Percentiles rank a stretch among this genome's conserved stretches.
Evolutionary conservation across 305 asterid genomes (phyloP).

Genomic region (Caryopteris hybrid): DNA sequence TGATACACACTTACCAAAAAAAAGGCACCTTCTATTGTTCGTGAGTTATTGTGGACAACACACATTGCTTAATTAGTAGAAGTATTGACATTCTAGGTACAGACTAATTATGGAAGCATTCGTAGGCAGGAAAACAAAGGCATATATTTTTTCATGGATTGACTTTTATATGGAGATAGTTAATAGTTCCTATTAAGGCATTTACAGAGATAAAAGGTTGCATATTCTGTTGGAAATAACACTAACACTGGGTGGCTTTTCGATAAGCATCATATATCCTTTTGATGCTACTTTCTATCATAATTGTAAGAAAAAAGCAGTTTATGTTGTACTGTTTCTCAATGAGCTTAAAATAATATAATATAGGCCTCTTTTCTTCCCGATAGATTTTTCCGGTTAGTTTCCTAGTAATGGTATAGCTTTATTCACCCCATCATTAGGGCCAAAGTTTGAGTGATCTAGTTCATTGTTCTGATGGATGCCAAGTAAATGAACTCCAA

Average conservation of each 20-base stretch:
- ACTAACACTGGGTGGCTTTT: not conserved
- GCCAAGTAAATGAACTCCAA: not conserved
- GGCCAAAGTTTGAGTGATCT: not conserved
- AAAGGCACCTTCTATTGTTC: too few species aligned
- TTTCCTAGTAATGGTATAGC: not conserved
- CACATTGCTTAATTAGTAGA: too few species aligned
- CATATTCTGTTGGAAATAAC: not conserved
- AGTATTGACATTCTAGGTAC: too few species aligned
- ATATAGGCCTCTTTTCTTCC: not conserved
- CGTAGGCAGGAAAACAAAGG: too few species aligned
- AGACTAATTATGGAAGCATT: too few species aligned
- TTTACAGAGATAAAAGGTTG: not conserved
- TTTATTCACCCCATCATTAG: not conserved
- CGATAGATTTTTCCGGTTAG: not conserved
- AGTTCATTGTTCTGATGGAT: not conserved
- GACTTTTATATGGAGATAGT: too few species aligned
- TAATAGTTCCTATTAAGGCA: not conserved
- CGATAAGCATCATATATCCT: not conserved
- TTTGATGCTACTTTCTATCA: constrained; percentile 2
- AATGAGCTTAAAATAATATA: too few species aligned
- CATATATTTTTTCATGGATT: too few species aligned
- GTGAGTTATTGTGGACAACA: too few species aligned
- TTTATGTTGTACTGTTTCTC: not conserved
- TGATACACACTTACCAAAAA: too few species aligned
- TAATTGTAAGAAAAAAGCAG: not conserved